Evolutionary conservation across 192 early-diverging fungal genomes (phyloP).

Genomic region (Ambispora gerdemannii): DNA sequence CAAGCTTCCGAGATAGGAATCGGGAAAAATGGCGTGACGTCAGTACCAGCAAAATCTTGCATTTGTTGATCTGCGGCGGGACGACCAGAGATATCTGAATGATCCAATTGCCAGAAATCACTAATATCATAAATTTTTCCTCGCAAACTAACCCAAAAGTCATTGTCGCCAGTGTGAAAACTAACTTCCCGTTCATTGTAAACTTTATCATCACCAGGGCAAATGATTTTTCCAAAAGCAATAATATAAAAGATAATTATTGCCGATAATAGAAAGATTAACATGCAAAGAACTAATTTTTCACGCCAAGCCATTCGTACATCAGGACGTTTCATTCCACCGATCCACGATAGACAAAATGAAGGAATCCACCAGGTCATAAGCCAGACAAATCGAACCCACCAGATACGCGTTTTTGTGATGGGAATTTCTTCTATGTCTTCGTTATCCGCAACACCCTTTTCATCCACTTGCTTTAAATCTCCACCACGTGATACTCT

Average conservation of each 20-base stretch:
- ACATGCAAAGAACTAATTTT: constrained; percentile 78
- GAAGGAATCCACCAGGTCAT: constrained; percentile 83
- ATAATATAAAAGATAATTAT: constrained; percentile 85
- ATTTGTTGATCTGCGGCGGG: constrained; percentile 39
- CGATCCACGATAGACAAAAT: constrained; percentile 52
- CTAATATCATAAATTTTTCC: constrained; percentile 70
- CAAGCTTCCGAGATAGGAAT: constrained; percentile 53
- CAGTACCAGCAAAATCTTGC: constrained; percentile 59
- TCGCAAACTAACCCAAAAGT: constrained; percentile 64
- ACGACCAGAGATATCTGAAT: constrained; percentile 40
- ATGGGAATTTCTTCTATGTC: constrained; percentile 51
- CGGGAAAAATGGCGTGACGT: constrained; percentile 65
- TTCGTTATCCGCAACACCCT: constrained; percentile 34
- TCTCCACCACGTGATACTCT: not conserved
- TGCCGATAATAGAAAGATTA: constrained; percentile 77
- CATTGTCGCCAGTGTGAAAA: constrained; percentile 54
- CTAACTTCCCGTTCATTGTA: constrained; percentile 57
- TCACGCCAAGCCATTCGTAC: constrained; percentile 96
- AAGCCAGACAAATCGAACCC: constrained; percentile 76
- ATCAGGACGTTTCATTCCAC: constrained; percentile 81
- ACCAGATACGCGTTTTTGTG: constrained; percentile 49
- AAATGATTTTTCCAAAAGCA: constrained; percentile 78
- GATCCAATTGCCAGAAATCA: constrained; percentile 58
- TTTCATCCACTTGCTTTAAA: constrained; percentile 44
- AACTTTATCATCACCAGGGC: constrained; percentile 67